Percentiles rank a stretch among this genome's conserved stretches.
Evolutionary conservation across 768 basidiomycete genomes (phyloP).

Genomic region (Psilocybe cubensis): DNA sequence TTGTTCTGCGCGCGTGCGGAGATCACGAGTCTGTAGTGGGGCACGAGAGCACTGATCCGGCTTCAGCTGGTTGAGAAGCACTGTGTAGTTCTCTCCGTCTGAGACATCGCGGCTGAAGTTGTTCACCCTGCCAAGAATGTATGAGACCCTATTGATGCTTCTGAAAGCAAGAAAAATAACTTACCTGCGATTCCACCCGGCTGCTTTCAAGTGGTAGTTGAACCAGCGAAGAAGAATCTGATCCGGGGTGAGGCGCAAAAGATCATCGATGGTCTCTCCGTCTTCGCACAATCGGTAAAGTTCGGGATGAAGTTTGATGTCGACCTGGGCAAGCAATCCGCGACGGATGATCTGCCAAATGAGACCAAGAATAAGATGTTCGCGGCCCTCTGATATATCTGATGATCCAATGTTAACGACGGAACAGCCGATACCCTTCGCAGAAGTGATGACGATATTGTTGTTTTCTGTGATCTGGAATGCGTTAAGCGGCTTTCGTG

Average conservation of each 20-base stretch:
- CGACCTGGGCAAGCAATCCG: slow-evolving; percentile 91
- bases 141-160: slow-evolving; percentile 15
- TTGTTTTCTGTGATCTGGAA: slow-evolving; percentile 99
- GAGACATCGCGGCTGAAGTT: slow-evolving; percentile 98
- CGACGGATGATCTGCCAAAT: slow-evolving; percentile 99
- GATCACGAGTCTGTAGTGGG: slow-evolving; percentile 84
- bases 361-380: slow-evolving; percentile 95
- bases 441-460: slow-evolving; percentile 98
- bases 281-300: slow-evolving; percentile 95
- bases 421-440: slow-evolving; percentile 97
- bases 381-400: slow-evolving; percentile 90
- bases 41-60: slow-evolving; percentile 91
- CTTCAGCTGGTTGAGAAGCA: slow-evolving; percentile 94
- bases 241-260: slow-evolving; percentile 92
- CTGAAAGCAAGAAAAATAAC: background rate
- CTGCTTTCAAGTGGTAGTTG: slow-evolving; percentile 97
- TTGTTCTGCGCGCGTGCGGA: slow-evolving; percentile 86
- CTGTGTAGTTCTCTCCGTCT: slow-evolving; percentile 97
- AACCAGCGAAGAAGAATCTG: slow-evolving; percentile 99
- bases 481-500: slow-evolving; percentile 87
- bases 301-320: slow-evolving; percentile 98
- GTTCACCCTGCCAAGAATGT: slow-evolving; percentile 65
- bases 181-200: slow-evolving; percentile 87
- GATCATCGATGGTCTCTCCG: slow-evolving; percentile 95
- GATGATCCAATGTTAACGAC: slow-evolving; percentile 97